Evolutionary conservation across 78 protist genomes (phyloP).

Genomic region (Polysphondylium violaceum): DNA sequence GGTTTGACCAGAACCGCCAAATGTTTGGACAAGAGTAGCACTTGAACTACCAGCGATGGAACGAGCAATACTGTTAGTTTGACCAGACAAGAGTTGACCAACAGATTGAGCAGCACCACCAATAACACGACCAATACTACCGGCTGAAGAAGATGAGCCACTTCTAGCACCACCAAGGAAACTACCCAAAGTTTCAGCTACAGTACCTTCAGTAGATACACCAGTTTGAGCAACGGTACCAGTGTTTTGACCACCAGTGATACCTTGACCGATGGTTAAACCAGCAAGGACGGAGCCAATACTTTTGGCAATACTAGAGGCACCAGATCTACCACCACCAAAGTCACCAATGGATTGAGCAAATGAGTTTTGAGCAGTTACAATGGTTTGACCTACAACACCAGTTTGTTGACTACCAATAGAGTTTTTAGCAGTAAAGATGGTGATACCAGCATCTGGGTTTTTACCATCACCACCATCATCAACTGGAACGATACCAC

Average conservation of each 20-base stretch:
- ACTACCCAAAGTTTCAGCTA: slow-evolving; percentile 4
- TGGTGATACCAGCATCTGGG: neutral
- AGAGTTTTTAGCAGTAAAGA: neutral
- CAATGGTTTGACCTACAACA: neutral
- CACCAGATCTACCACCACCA: slow-evolving; percentile 6
- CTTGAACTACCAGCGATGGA: neutral
- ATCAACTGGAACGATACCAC: neutral
- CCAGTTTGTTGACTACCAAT: neutral
- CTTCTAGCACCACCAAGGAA: slow-evolving; percentile 21
- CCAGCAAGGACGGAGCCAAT: neutral
- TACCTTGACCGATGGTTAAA: slow-evolving; percentile 22
- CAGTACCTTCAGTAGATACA: slow-evolving; percentile 1
- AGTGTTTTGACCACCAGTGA: slow-evolving; percentile 30
- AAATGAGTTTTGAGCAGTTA: neutral
- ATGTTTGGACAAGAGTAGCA: neutral
- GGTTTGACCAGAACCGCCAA: neutral
- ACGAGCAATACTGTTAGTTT: neutral
- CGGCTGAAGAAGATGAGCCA: slow-evolving; percentile 35
- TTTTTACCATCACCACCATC: neutral
- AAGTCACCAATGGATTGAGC: neutral
- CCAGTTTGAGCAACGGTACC: slow-evolving; percentile 25
- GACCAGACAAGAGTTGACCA: neutral
- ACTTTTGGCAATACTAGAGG: neutral
- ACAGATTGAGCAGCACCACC: neutral
- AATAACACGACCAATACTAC: slow-evolving; percentile 6